Evolutionary conservation across 805 yeast species (phyloP), one percentile per base, ranked within the genome.

Genomic region (Ogataea dorogensis): DNA sequence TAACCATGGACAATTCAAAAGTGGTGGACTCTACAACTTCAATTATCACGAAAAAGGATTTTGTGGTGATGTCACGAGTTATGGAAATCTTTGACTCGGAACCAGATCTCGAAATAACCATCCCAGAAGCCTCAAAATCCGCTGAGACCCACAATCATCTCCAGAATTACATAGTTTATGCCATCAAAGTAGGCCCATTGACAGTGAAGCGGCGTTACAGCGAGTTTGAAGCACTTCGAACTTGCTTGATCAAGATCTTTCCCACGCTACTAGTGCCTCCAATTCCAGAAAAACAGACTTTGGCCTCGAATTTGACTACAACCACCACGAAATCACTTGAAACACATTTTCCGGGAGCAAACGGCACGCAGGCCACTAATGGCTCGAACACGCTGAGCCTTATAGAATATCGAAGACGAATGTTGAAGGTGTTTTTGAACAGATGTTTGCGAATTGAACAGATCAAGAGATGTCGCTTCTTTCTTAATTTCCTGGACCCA

Each of bases 231-330:
- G 77, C 85, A 32, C 68, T 93, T 28, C 69, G 96, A 43, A 81
- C 77, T 25, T 72, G 83, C 4, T 66, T 93, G 15, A 67, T 79
- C 3, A 78, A 81, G 48, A 63, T 86, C 24, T 82, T 83, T 46
- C 97, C 98, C 3, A 77, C 93, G 3, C 56, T 79, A 4, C 73
- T 93, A 3, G 77, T 93, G 5, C 98, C 98, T 5, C 97, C 98
- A 1, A 91, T 93, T 7, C 98, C 98, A 0, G 84, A 81, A 58
- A 85, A 85, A 56, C 91, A 84, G 57, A 70, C 85, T 11, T 56
- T 84, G 46, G 54, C 52, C 9, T 60, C 67, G 4, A 61, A 56
- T 37, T 43, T 61, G 17, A 49, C 57, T 9, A 44, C 56, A 11
- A 57, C 61, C 2, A 58, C 63, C 6, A 45, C 58, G 10, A 51